Evolutionary conservation across 1,139 yeast genomes (phyloP).

Genomic region (Ogataea hybrid): DNA sequence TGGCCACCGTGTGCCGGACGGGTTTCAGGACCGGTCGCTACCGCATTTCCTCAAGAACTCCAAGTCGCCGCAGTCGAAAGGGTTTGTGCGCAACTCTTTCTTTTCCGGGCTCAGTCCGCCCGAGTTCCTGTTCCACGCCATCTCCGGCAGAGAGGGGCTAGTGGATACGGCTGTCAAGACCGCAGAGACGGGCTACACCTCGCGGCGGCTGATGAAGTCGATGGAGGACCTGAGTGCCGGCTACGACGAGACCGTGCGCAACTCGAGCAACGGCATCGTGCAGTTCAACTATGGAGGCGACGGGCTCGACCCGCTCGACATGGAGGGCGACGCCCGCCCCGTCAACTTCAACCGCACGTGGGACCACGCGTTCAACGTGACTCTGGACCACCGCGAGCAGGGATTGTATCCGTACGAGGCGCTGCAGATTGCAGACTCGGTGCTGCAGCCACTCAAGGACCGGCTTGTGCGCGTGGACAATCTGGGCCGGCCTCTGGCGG

Average conservation of each 20-base stretch:
- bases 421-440: slow-evolving; percentile 48
- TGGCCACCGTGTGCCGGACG: slow-evolving; percentile 99
- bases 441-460: slow-evolving; percentile 60
- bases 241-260: slow-evolving; percentile 93
- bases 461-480: slow-evolving; percentile 68
- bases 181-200: slow-evolving; percentile 99
- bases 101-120: slow-evolving; percentile 94
- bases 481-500: slow-evolving; percentile 54
- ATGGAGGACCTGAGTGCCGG: slow-evolving; percentile 92
- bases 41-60: slow-evolving; percentile 97
- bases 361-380: slow-evolving; percentile 84
- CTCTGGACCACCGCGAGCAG: slow-evolving; percentile 53
- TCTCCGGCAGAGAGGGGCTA: slow-evolving; percentile 99
- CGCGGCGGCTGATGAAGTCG: slow-evolving; percentile 97
- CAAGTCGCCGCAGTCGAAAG: slow-evolving; percentile 96
- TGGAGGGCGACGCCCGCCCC: slow-evolving; percentile 99
- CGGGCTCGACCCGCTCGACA: slow-evolving; percentile 96
- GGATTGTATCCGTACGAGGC: slow-evolving; percentile 76
- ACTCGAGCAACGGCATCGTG: slow-evolving; percentile 93
- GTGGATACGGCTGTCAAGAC: slow-evolving; percentile 96
- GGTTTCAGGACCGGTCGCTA: slow-evolving; percentile 96
- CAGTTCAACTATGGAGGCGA: slow-evolving; percentile 99
- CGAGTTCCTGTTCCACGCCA: slow-evolving; percentile 96
- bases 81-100: slow-evolving; percentile 95
- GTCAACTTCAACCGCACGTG: slow-evolving; percentile 93